Percentiles rank a stretch among this genome's conserved stretches.
These are phyloP conservation scores for Lasiodiplodia gonubiensis DNA, from an alignment of 2,329 filamentous ascomycete genomes.

Conservation along the genomic window DNA sequence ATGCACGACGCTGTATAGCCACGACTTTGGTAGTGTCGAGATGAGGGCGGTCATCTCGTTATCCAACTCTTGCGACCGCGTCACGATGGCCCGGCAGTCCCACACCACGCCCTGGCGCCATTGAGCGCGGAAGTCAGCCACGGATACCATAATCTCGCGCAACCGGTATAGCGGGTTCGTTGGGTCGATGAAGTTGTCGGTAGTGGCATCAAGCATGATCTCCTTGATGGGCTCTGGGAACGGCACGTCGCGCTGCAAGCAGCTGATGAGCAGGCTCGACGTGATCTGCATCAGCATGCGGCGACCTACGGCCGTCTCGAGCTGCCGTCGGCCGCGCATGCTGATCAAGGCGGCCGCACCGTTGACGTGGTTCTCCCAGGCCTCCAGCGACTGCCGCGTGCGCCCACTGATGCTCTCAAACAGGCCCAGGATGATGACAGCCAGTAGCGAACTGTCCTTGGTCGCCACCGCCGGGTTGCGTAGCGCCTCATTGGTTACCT, in stretches of 20 bases:
- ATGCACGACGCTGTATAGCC: slow-evolving; percentile 2
- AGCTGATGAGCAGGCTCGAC: slow-evolving; percentile 34
- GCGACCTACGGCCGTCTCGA: slow-evolving; percentile 33
- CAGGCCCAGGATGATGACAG: slow-evolving; percentile 41
- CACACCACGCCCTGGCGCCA: not conserved
- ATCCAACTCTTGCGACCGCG: not conserved
- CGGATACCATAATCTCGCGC: slow-evolving; percentile 15
- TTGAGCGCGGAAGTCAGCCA: slow-evolving; percentile 19
- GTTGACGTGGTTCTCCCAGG: slow-evolving; percentile 42
- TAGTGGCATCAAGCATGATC: slow-evolving; percentile 17
- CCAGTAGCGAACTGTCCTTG: slow-evolving; percentile 41
- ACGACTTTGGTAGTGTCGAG: not conserved
- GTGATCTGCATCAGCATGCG: slow-evolving; percentile 42
- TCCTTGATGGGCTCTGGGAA: slow-evolving; percentile 9
- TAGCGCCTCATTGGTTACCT: slow-evolving; percentile 42
- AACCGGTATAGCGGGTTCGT: slow-evolving; percentile 14
- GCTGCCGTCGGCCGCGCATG: slow-evolving; percentile 39
- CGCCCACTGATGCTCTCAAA: slow-evolving; percentile 43
- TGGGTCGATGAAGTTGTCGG: not conserved
- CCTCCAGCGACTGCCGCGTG: slow-evolving; percentile 37
- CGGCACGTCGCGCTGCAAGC: slow-evolving; percentile 17
- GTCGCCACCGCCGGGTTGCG: slow-evolving; percentile 36
- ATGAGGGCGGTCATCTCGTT: not conserved
- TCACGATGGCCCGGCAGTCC: slow-evolving; percentile 3
- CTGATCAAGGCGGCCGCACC: slow-evolving; percentile 42